These are phyloP conservation scores for Stellera chamaejasme DNA, from an alignment of 345 rosid species.

Conservation along the genomic window DNA sequence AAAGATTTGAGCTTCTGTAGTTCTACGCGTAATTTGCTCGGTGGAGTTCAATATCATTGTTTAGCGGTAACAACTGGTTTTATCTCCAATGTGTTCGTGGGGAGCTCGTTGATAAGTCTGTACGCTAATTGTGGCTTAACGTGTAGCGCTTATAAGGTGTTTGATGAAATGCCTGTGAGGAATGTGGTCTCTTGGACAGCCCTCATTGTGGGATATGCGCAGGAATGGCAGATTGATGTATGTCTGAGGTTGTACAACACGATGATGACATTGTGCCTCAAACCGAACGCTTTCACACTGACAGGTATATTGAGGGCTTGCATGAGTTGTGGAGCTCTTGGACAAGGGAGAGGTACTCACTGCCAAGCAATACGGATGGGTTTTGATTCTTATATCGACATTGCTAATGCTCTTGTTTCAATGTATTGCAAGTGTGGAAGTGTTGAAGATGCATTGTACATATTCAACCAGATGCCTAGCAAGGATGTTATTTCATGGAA, in stretches of 20 bases:
- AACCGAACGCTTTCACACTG: slow-evolving; percentile 75
- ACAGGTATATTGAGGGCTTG: slow-evolving; percentile 76
- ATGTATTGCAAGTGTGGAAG: slow-evolving; percentile 84
- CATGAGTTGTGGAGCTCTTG: slow-evolving; percentile 70
- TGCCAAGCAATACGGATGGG: slow-evolving; percentile 63
- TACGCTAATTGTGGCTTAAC: slow-evolving; percentile 42
- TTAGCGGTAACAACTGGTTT: slow-evolving; percentile 49
- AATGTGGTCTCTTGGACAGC: slow-evolving; percentile 87
- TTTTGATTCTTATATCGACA: slow-evolving; percentile 41
- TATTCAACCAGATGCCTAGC: slow-evolving; percentile 34
- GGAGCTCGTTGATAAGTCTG: slow-evolving; percentile 52
- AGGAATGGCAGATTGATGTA: slow-evolving; percentile 48
- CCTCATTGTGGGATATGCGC: slow-evolving; percentile 73
- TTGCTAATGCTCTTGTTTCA: slow-evolving; percentile 70
- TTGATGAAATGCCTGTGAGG: slow-evolving; percentile 73
- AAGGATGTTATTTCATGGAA: slow-evolving; percentile 86
- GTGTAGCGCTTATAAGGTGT: slow-evolving; percentile 40
- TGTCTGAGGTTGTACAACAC: slow-evolving; percentile 49
- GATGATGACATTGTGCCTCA: slow-evolving; percentile 48
- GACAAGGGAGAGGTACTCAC: slow-evolving; percentile 74
- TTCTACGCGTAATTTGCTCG: slow-evolving; percentile 32
- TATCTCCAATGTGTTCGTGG: slow-evolving; percentile 51
- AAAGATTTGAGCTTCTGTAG: slow-evolving; percentile 52
- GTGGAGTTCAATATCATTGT: slow-evolving; percentile 57
- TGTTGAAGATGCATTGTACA: slow-evolving; percentile 34